Percentiles rank a stretch among this genome's conserved stretches.
These are phyloP conservation scores for Rosa rugosa DNA, from an alignment of 306 rosid genomes.

Conservation along the genomic window DNA sequence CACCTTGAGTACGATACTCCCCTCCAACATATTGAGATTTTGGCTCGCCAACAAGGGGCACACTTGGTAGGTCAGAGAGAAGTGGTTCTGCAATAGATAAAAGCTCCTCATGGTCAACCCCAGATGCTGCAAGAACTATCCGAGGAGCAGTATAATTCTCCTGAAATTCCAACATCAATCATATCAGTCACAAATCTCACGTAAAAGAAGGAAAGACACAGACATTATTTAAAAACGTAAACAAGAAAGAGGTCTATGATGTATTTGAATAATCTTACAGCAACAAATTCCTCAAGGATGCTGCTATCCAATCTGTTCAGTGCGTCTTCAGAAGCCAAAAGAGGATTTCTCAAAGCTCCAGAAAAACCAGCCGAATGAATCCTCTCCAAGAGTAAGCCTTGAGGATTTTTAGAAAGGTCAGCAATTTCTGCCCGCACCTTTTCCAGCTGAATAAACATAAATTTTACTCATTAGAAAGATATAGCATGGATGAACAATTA, in stretches of 20 bases:
- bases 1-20: conserved; percentile 85
- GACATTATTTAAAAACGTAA: neutral
- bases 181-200: conserved; percentile 24
- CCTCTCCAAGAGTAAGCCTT: conserved; percentile 91
- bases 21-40: conserved; percentile 86
- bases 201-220: neutral
- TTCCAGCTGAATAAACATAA: conserved; percentile 51
- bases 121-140: conserved; percentile 94
- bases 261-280: conserved; percentile 52
- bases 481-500: neutral
- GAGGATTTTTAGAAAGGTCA: conserved; percentile 83
- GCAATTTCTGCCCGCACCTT: conserved; percentile 81
- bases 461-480: conserved; percentile 30
- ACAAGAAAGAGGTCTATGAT: neutral
- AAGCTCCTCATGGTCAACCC: conserved; percentile 88
- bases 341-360: conserved; percentile 95
- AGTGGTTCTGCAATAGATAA: conserved; percentile 84
- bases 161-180: conserved; percentile 44
- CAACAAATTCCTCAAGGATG: conserved; percentile 70
- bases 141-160: conserved; percentile 95
- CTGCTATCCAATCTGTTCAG: conserved; percentile 62
- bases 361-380: conserved; percentile 89
- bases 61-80: conserved; percentile 75
- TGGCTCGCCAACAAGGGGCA: conserved; percentile 55
- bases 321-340: conserved; percentile 78